Evolutionary conservation across 2,329 filamentous ascomycete genomes (phyloP), one percentile per base, ranked within the genome.

Genomic region (Phialocephala sp.): DNA sequence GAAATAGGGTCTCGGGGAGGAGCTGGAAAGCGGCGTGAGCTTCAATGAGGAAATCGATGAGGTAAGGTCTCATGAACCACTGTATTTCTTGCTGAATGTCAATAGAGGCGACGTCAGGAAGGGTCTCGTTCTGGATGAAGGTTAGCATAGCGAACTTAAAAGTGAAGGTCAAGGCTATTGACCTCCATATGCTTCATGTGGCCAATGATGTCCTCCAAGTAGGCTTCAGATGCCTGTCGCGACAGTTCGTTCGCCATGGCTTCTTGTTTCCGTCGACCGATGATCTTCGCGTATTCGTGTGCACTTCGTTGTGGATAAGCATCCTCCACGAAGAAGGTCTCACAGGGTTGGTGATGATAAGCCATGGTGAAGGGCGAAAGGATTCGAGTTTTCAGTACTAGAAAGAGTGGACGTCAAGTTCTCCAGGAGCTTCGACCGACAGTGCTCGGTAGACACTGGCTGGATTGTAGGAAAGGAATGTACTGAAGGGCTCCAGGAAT

Each of bases 1-100:
- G 87, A 83, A 97, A 97, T 60, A 99, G 86, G 1, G 95, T 99
- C 79, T 97, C 93, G 47, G 95, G 94, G 14, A 98, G 86, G 12
- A 99, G 86, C 73, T 93, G 91, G 81, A 98, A 99, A 67, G 94
- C 94, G 71, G 92, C 91, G 77, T 99, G 95, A 59, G 94, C 95
- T 85, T 99, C 95, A 74, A 98, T 91, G 72, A 99, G 87, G 81
- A 99, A 99, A 82, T 99, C 95, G 77, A 99, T 91, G 41, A 99
- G 89, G 79, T 97, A 98, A 0, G 95, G 95, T 74, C 95, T 86
- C 95, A 99, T 99, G 81, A 96, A 98, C 95, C 95, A 99, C 78
- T 98, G 93, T 69, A 99, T 98, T 85, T 99, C 95, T 71, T 94
- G 93, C 81, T 99, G 95, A 80, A 98, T 97, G 79, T 99, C 95